Base-by-base conservation (phyloP, 495 filamentous ascomycete species). In the Aspergillus nidulans region DNA sequence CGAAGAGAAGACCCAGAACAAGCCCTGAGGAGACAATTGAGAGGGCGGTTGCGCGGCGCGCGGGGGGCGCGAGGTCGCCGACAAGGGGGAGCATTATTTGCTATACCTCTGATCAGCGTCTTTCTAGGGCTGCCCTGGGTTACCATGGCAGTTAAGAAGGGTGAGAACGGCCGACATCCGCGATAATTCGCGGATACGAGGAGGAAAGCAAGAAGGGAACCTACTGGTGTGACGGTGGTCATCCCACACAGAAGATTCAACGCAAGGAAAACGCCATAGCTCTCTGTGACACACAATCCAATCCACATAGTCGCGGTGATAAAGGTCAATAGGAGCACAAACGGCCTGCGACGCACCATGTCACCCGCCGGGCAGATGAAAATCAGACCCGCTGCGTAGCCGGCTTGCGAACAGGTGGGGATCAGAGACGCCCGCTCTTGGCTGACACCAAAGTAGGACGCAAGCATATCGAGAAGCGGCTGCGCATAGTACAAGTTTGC, bases 71-170 rank as follows among this genome's bases (percentile, higher is more conserved):
- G 23, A 92, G 84, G 63, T 92, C 88, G 19, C 89, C 89, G 4
- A 92, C 88, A 0, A 95, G 72, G 0, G 90, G 90, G 16, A 95
- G 85, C 86, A 92, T 87, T 46, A 91, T 77, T 69, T 94, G 89
- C 69, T 65, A 25, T 46, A 32, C 20, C 32, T 13, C 32, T 38
- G 7, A 48, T 32, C 24, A 2, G 18, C n/a, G n/a, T n/a, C n/a
- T n/a, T n/a, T n/a, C n/a, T n/a, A n/a, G n/a, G n/a, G n/a, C n/a
- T n/a, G n/a, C n/a, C n/a, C n/a, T n/a, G n/a, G n/a, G n/a, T n/a
- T n/a, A n/a, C n/a, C n/a, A n/a, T n/a, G n/a, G n/a, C n/a, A n/a
- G n/a, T n/a, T n/a, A n/a, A n/a, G n/a, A n/a, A n/a, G n/a, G n/a
- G n/a, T n/a, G n/a, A n/a, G n/a, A n/a, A n/a, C n/a, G n/a, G n/a